Conservation (phyloP, 139 green algal species). For the Chlamydomonas eustigma region DNA sequence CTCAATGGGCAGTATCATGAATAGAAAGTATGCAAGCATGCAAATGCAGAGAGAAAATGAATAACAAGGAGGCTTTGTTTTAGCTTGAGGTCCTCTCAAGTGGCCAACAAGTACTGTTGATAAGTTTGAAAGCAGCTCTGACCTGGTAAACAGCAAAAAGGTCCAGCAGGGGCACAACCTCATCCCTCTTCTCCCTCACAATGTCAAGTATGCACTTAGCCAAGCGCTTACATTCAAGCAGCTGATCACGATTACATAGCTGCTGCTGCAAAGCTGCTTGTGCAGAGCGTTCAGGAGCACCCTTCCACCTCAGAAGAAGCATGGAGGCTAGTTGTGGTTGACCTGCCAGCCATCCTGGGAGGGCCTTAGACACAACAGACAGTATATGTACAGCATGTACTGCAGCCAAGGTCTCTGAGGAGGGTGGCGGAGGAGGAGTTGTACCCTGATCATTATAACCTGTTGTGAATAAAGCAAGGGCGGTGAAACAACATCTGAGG, state of each 20-base stretch:
- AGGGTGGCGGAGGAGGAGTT: too few relatives aligned
- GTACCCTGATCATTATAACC: too few relatives aligned
- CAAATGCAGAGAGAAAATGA: too few relatives aligned
- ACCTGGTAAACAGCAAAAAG: constrained; percentile 69
- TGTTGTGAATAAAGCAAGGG: too few relatives aligned
- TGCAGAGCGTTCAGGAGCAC: too few relatives aligned
- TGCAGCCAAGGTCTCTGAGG: not conserved
- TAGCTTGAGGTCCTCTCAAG: too few relatives aligned
- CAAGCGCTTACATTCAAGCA: constrained; percentile 81
- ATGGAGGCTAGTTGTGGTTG: not conserved
- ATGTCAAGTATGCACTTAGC: constrained; percentile 78
- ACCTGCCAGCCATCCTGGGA: not conserved
- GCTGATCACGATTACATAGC: constrained; percentile 22
- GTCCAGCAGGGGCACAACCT: constrained; percentile 77
- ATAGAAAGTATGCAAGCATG: too few relatives aligned
- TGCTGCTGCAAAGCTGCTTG: not conserved
- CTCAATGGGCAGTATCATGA: too few relatives aligned
- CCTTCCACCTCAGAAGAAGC: not conserved
- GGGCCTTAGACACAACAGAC: constrained; percentile 57
- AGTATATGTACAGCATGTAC: constrained; percentile 80
- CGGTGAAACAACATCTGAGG: too few relatives aligned
- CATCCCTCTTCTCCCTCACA: constrained; percentile 47
- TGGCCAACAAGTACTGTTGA: too few relatives aligned
- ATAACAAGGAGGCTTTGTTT: too few relatives aligned
- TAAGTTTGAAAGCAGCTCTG: too few relatives aligned